Evolutionary conservation across 1,284 basidiomycete genomes (phyloP), one percentile per base, ranked within the genome.

Genomic region (Papiliotrema terrestris): DNA sequence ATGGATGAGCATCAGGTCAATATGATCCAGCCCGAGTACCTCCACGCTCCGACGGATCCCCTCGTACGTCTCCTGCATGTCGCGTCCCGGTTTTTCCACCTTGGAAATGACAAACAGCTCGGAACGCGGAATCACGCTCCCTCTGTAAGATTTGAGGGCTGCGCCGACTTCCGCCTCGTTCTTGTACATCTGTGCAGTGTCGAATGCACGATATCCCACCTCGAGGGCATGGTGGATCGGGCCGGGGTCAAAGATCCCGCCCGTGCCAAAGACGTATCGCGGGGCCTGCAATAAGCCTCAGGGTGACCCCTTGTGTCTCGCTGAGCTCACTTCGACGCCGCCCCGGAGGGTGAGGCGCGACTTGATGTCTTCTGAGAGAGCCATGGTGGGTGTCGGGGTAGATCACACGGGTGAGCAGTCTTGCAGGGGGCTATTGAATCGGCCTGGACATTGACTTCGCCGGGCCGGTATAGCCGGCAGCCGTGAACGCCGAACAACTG

Each of bases 181-280:
- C 29, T 32, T 5, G 29, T 32, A 32, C 47, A 26, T 23, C 52
- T 57, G 56, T 4, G 56, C 56, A 3, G 56, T 57, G 29, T 57
- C 56, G 36, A 57, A 54, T 13, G 56, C 56, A 4, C 43, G 22
- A 26, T 57, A 57, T 5, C 56, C 56, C 36, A 32, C 51, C 15
- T 50, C 37, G 38, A 57, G 41, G 29, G 56, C 56, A 32, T 54
- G 52, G 42, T 57, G 56, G 39, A 57, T 57, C 14, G 56, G 52
- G 26, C 26, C 56, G 9, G 52, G 47, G 9, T 54, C 41, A 41
- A 37, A 42, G 29, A 57, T 57, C 4, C 51, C 55, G 20, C 55
- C 55, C 8, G 55, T 57, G 11, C 55, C 55, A 36, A 57, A 57
- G 25, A 57, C 43, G 23, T 49, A 54, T 38, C 42, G 45, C 29